These are phyloP conservation scores for Phytophthora chlamydospora DNA, from an alignment of 352 stramenopile genomes.

Conservation along the genomic window DNA sequence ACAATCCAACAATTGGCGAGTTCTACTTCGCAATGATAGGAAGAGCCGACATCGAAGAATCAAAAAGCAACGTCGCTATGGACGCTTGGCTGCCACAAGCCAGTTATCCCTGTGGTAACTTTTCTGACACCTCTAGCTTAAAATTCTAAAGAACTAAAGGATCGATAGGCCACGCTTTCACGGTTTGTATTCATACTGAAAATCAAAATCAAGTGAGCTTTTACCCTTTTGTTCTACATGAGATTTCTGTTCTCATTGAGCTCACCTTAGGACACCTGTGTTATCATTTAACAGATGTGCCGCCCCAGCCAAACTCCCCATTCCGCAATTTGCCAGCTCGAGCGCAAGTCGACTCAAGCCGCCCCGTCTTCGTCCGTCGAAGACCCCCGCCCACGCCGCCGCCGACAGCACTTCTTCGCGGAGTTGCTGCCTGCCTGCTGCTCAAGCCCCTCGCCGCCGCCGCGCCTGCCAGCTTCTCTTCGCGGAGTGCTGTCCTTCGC, in stretches of 20 bases:
- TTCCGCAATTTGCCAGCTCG: slow-evolving; percentile 1
- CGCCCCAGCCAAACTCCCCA: slow-evolving; percentile 21
- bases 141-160: slow-evolving; percentile 29
- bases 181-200: slow-evolving; percentile 36
- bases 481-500: neutral
- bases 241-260: slow-evolving; percentile 28
- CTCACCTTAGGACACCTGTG: slow-evolving; percentile 29
- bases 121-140: slow-evolving; percentile 31
- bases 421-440: neutral
- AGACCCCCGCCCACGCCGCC: neutral
- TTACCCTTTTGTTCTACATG: slow-evolving; percentile 30
- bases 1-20: slow-evolving; percentile 29
- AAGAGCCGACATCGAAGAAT: slow-evolving; percentile 28
- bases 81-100: slow-evolving; percentile 22
- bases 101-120: slow-evolving; percentile 27
- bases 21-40: slow-evolving; percentile 29
- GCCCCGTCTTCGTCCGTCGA: neutral
- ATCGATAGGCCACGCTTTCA: slow-evolving; percentile 32
- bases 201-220: slow-evolving; percentile 33
- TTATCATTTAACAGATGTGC: slow-evolving; percentile 32
- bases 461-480: neutral
- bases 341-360: neutral
- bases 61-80: slow-evolving; percentile 30
- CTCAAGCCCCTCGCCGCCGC: slow-evolving; percentile 2
- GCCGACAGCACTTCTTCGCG: neutral